Conservation (phyloP, 2,329 filamentous ascomycete genomes). For the Lasiodiplodia sp. region DNA sequence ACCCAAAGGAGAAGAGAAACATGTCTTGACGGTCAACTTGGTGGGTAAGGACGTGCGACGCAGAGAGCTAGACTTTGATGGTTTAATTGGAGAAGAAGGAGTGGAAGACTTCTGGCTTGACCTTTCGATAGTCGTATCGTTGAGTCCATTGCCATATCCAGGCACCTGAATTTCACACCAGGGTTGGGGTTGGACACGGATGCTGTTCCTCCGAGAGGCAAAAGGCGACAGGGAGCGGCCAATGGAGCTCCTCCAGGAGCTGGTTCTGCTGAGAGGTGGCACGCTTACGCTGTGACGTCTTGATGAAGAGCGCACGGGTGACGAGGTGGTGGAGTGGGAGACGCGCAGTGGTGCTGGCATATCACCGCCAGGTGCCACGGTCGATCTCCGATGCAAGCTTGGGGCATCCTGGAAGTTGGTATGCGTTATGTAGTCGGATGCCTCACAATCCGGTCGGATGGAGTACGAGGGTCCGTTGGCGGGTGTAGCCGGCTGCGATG, state of each 20-base stretch:
- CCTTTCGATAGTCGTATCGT: slow-evolving; percentile 34
- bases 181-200: slow-evolving; percentile 37
- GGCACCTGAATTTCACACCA: slow-evolving; percentile 50
- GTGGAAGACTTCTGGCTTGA: not conserved
- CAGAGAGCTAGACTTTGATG: not conserved
- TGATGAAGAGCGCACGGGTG: slow-evolving; percentile 30
- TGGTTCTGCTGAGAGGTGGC: slow-evolving; percentile 36
- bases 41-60: slow-evolving; percentile 18
- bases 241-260: slow-evolving; percentile 46
- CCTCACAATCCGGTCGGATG: slow-evolving; percentile 51
- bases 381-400: slow-evolving; percentile 38
- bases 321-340: slow-evolving; percentile 38
- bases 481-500: not conserved
- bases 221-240: slow-evolving; percentile 41
- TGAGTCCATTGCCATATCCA: slow-evolving; percentile 48
- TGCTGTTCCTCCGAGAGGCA: slow-evolving; percentile 40
- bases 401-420: slow-evolving; percentile 34
- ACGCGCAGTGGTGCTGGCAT: slow-evolving; percentile 40
- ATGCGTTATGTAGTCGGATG: slow-evolving; percentile 48
- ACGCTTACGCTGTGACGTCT: slow-evolving; percentile 32
- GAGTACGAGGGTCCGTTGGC: slow-evolving; percentile 2
- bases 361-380: slow-evolving; percentile 36
- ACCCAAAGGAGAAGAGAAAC: not conserved
- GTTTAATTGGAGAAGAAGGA: not conserved
- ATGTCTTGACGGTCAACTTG: slow-evolving; percentile 27